A percentile compares a stretch with the other conserved stretches of the same genome.
Evolutionary conservation across 768 basidiomycete species (phyloP).

Genomic region (Fibroporia radiculosa): DNA sequence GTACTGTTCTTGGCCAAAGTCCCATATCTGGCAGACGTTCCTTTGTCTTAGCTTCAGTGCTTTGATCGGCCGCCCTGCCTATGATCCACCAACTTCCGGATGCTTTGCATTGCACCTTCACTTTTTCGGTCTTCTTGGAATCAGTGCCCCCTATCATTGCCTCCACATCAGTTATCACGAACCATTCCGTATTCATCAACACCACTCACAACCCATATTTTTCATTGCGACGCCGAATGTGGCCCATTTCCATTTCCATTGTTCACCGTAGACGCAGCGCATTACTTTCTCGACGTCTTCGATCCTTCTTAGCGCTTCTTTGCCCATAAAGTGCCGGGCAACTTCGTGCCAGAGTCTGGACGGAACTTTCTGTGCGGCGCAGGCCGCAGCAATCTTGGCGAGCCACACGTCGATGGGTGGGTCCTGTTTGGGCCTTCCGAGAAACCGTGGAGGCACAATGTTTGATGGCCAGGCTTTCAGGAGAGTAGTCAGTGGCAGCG

Average conservation of each 20-base stretch:
- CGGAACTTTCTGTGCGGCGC: constrained; percentile 57
- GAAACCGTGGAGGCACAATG: constrained; percentile 43
- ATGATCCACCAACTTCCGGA: constrained; percentile 21
- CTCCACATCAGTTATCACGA: neutral
- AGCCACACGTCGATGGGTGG: constrained; percentile 67
- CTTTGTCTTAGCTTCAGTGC: constrained; percentile 3
- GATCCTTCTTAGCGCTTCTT: constrained; percentile 57
- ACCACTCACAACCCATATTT: constrained; percentile 70
- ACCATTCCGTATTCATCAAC: neutral
- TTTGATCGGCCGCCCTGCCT: constrained; percentile 7
- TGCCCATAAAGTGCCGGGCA: constrained; percentile 68
- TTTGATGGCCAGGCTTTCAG: constrained; percentile 52
- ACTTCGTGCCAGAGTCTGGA: constrained; percentile 79
- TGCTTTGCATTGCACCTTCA: constrained; percentile 18
- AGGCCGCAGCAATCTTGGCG: constrained; percentile 58
- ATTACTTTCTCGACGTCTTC: constrained; percentile 67
- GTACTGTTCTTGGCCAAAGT: neutral
- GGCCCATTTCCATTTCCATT: constrained; percentile 76
- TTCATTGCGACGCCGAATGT: constrained; percentile 69
- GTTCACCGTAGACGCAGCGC: constrained; percentile 51
- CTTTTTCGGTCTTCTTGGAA: constrained; percentile 18
- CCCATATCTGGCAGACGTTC: constrained; percentile 2
- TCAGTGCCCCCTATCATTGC: constrained; percentile 14
- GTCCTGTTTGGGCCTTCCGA: constrained; percentile 48
- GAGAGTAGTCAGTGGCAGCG: constrained; percentile 42